Evolutionary conservation across 2,329 filamentous ascomycete species (phyloP).

Genomic region (Parastagonospora avenae): DNA sequence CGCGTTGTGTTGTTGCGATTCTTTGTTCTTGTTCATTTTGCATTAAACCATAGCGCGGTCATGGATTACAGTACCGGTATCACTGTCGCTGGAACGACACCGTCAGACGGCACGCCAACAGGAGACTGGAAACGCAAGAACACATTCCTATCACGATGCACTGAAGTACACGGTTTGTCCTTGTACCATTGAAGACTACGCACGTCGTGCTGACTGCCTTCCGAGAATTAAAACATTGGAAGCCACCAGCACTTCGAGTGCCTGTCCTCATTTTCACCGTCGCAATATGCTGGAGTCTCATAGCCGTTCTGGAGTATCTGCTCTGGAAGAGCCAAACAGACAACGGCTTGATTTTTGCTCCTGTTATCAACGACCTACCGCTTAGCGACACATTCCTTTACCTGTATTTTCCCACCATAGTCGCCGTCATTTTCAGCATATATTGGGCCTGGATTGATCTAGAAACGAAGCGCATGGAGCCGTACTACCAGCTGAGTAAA

Average conservation of each 20-base stretch:
- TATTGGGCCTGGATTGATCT: constrained; percentile 66
- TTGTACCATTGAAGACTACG: no score
- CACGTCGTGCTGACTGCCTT: no score
- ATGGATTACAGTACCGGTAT: background rate
- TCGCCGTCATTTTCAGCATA: constrained; percentile 62
- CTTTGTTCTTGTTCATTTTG: background rate
- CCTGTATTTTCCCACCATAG: constrained; percentile 55
- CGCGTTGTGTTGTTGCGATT: background rate
- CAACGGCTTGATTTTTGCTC: constrained; percentile 52
- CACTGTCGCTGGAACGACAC: background rate
- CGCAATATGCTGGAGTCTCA: constrained; percentile 35
- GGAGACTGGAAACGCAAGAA: background rate
- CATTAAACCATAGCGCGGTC: background rate
- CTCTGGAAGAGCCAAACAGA: constrained; percentile 48
- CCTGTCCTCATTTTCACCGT: constrained; percentile 17
- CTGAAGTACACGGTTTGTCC: background rate
- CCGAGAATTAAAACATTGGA: constrained; percentile 2
- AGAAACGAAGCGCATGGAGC: constrained; percentile 64
- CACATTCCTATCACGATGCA: background rate
- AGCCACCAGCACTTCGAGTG: constrained; percentile 1
- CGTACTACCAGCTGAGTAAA: constrained; percentile 63
- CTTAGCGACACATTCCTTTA: constrained; percentile 55
- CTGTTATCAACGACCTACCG: constrained; percentile 47
- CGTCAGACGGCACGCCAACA: background rate
- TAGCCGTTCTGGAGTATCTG: constrained; percentile 53